These are phyloP conservation scores for Elsinoe fawcettii DNA, from an alignment of 2,329 filamentous ascomycete species.

Conservation along the genomic window DNA sequence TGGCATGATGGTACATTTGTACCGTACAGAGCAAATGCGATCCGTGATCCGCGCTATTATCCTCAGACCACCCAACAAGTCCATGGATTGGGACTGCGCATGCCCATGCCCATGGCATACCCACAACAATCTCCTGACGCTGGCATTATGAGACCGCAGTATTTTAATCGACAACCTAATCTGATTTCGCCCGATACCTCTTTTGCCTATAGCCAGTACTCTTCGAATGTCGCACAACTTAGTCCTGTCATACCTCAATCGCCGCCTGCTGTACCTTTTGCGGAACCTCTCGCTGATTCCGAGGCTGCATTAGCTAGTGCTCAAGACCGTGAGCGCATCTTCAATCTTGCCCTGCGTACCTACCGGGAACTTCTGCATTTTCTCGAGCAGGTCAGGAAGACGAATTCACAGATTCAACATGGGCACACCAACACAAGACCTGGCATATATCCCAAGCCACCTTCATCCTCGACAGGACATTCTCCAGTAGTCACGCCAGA, in stretches of 20 bases:
- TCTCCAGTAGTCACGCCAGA: conserved; percentile 9
- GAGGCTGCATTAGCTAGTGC: conserved; percentile 36
- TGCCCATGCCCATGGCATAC: not conserved
- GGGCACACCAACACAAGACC: conserved; percentile 40
- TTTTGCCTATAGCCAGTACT: not conserved
- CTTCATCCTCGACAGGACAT: conserved; percentile 23
- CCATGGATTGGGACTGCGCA: conserved; percentile 8
- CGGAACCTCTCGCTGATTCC: conserved; percentile 27
- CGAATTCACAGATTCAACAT: conserved; percentile 32
- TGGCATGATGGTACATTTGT: conserved; percentile 57
- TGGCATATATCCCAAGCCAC: conserved; percentile 55
- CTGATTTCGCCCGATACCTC: not conserved
- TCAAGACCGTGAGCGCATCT: conserved; percentile 38
- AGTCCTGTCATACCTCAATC: not conserved
- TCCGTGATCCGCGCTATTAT: conserved; percentile 45
- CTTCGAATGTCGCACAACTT: not conserved
- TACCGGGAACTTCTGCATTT: conserved; percentile 43
- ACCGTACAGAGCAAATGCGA: conserved; percentile 52
- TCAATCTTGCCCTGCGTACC: conserved; percentile 40
- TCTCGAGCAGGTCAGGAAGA: conserved; percentile 39
- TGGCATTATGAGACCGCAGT: not conserved
- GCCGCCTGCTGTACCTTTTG: not conserved
- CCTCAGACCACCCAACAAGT: conserved; percentile 16
- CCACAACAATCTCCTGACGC: not conserved
- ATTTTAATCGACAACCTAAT: not conserved